Base-by-base conservation (phyloP, 306 rosid species). In the Fragaria ananassa region DNA sequence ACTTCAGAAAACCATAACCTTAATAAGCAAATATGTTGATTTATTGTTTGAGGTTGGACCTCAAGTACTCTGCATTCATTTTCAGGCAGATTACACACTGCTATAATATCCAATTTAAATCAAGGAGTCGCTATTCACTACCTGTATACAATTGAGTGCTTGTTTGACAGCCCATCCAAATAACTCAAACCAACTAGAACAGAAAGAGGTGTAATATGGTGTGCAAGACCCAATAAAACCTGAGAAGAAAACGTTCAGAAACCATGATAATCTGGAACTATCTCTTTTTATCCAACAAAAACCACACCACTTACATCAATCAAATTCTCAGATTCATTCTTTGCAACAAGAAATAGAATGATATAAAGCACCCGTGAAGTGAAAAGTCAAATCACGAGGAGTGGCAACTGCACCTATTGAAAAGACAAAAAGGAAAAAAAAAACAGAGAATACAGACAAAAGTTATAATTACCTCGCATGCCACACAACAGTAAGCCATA, bases 131-230 rank as follows among this genome's bases (percentile, higher is more conserved):
- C 2, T 1, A 72, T 29, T 35, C 61, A 56, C 66, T 75, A 95
- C 99, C 99, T 95, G 99, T 41, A 95, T 95, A 64, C 93, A 46
- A 82, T 95, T 95, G 70, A 92, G 70, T 74, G 86, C 76, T 83
- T 95, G 99, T 85, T 95, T 95, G 85, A 88, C 93, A 25, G 93
- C 92, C 93, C 99, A 95, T 81, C 99, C 99, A 79, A 95, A 87
- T 63, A 76, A 85, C 88, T 87, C 41, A 87, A 74, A 62, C 70
- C 87, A 27, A 92, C 65, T 69, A 92, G 84, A 83, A 83, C 74
- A 71, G 89, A 84, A 68, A 90, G 78, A n/a, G 84, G 51, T 10
- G 85, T 64, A 75, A 80, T 90, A 85, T 77, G 82, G 74, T 86
- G 70, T 74, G 79, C 82, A 66, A 87, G 85, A 74, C 80, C 84